phyloP scores from a whole-genome alignment of 306 rosid genomes.

The Vigna angularis region DNA sequence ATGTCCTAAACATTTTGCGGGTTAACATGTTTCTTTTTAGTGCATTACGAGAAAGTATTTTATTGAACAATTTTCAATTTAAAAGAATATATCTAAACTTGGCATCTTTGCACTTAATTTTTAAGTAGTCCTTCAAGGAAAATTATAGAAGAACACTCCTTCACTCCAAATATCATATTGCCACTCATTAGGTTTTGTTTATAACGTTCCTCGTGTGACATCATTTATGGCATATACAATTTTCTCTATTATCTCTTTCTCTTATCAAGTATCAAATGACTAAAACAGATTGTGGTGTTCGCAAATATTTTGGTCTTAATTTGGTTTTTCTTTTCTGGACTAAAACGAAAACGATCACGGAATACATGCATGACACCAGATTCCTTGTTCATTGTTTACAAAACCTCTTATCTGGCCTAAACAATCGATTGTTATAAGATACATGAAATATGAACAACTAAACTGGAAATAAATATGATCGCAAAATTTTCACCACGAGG shows the following conservation, averaged over 20 bases:
- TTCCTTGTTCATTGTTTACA: conserved; percentile 6
- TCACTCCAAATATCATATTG: background rate
- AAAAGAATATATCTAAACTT: background rate
- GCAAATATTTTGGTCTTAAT: too few species aligned
- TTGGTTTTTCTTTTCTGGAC: background rate
- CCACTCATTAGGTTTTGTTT: too few species aligned
- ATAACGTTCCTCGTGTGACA: too few species aligned
- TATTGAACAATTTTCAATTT: background rate
- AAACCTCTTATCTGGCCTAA: background rate
- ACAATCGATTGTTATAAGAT: background rate
- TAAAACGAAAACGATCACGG: background rate
- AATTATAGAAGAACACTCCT: background rate
- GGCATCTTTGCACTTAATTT: background rate
- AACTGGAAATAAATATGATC: background rate
- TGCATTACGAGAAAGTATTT: background rate
- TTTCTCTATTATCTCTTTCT: background rate
- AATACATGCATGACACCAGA: background rate
- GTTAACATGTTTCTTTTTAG: background rate
- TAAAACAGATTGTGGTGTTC: too few species aligned
- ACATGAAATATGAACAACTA: background rate
- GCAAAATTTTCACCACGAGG: background rate
- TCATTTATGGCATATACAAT: too few species aligned
- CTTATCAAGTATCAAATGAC: background rate
- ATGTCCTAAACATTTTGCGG: background rate
- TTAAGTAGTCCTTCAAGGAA: background rate